Evolutionary conservation across 2,329 filamentous ascomycete species (phyloP), one percentile per base, ranked within the genome.

Genomic region (Sclerotinia subarctica): DNA sequence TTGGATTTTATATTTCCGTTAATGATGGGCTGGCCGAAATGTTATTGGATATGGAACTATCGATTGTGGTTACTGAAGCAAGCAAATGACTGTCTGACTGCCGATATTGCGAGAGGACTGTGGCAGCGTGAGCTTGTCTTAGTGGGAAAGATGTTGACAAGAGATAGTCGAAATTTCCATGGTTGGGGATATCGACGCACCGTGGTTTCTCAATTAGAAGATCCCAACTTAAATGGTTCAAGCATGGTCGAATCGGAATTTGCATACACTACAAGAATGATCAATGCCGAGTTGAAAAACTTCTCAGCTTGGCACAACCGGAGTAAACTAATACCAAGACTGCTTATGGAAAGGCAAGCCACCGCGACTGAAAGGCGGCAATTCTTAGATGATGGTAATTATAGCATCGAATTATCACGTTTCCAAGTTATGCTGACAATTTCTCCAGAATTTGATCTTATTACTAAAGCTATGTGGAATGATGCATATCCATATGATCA

Each of bases 1-100:
- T 83, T 99, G 46, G 81, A 82, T 59, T 97, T 97, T 76, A 89
- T 94, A 46, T 86, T 97, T 52, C 92, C 92, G 0, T 84, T 99
- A 26, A 85, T 99, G 62, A 85, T 92, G 72, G 88, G 93, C 72
- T 94, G 88, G 72, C 95, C 95, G 8, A 99, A 99, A 79, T 98
- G 95, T 83, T 99, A 99, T 81, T 98, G 95, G 94, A 94, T 99
- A 76, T 99, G 95, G 95, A 96, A 97, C 74, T 94, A 97, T 79
- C 89, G 95, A 38, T 80, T 90, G 57, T 99, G 95, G 94, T 82
- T 94, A 3, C 82, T 99, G 19, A 82, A 89, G 66, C 86, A 92
- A 77, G 88, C 89, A 46, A 91, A 90, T 58, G 77, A 83, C 17
- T 82, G 88, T 24, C 82, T 97, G 13, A 84, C 87, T 2, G 70